These are phyloP conservation scores for Coniella vitis DNA, from an alignment of 2,329 filamentous ascomycete genomes.

Conservation along the genomic window DNA sequence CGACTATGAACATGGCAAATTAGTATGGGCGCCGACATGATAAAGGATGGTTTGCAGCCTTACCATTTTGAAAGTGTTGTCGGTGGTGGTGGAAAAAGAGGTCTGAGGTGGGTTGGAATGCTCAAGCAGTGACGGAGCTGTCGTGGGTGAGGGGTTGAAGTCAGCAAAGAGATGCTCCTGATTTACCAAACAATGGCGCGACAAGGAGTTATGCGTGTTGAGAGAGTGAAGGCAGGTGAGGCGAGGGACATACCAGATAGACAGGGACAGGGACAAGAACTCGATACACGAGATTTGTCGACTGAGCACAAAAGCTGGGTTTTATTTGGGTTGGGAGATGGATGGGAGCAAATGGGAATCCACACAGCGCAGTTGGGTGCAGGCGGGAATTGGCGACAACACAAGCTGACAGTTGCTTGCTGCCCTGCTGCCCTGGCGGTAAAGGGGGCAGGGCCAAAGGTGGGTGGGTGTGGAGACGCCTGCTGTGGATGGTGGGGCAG, in stretches of 20 bases:
- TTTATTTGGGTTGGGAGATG: slow-evolving; percentile 8
- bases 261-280: not conserved
- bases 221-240: not conserved
- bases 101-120: slow-evolving; percentile 6
- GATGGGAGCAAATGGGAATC: slow-evolving; percentile 5
- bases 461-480: slow-evolving; percentile 1
- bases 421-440: not conserved
- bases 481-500: slow-evolving; percentile 10
- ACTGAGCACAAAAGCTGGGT: slow-evolving; percentile 1
- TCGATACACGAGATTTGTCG: slow-evolving; percentile 6
- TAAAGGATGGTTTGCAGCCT: not conserved
- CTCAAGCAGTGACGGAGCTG: slow-evolving; percentile 10
- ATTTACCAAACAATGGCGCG: slow-evolving; percentile 11
- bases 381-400: slow-evolving; percentile 6
- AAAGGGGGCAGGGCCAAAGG: slow-evolving; percentile 1
- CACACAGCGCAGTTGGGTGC: slow-evolving; percentile 10
- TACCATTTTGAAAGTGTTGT: slow-evolving; percentile 13
- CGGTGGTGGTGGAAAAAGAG: not conserved
- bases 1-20: slow-evolving; percentile 40
- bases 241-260: slow-evolving; percentile 9
- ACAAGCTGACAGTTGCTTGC: slow-evolving; percentile 13
- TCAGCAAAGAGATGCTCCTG: slow-evolving; percentile 8
- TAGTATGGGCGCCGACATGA: not conserved
- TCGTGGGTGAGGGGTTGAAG: slow-evolving; percentile 15
- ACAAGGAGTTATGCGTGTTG: not conserved